Evolutionary conservation across 2,329 filamentous ascomycete species (phyloP), one percentile per base, ranked within the genome.

Genomic region (Aspergillus ochraceus): DNA sequence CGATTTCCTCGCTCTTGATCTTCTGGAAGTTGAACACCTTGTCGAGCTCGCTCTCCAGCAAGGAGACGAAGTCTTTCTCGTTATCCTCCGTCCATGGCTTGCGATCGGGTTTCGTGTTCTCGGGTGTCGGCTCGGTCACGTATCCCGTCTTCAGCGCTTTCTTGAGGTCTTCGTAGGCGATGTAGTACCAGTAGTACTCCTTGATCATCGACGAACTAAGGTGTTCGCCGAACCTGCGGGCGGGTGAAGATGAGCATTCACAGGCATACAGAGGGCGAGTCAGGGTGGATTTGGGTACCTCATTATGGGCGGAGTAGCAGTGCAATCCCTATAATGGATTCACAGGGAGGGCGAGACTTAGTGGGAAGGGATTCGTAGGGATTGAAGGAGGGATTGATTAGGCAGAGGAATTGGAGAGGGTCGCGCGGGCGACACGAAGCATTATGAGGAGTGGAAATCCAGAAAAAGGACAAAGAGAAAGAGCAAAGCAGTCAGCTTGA

Each of bases 11-110:
- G 67, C 92, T 91, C 84, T 98, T 98, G 76, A 97, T 89, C 79
- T 96, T 92, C 80, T 98, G 94, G 80, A 98, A 98, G 59, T 90
- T 94, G 75, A 96, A 96, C 62, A 99, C 95, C 82, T 98, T 98
- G 71, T 98, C 94, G 61, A 99, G 87, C 81, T 99, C 94, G 60
- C 85, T 83, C 80, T 99, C 94, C 56, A 99, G 88, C 79, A 90
- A 84, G 63, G 86, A 84, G 57, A 99, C 91, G 76, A 99, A 99
- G 61, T 84, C 84, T 70, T 89, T 89, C 83, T 99, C 95, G 71
- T 98, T 90, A 55, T 96, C 91, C 76, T 97, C 92, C 62, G 87
- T 88, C 95, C 95, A 99, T 71, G 88, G 83, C 66, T 83, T 85
- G 69, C 81, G 82, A 63, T 77, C 78, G n/a, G 78, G 77, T 59